These are phyloP conservation scores for Leccinum uliginosum DNA, from an alignment of 768 basidiomycete genomes.

Conservation along the genomic window DNA sequence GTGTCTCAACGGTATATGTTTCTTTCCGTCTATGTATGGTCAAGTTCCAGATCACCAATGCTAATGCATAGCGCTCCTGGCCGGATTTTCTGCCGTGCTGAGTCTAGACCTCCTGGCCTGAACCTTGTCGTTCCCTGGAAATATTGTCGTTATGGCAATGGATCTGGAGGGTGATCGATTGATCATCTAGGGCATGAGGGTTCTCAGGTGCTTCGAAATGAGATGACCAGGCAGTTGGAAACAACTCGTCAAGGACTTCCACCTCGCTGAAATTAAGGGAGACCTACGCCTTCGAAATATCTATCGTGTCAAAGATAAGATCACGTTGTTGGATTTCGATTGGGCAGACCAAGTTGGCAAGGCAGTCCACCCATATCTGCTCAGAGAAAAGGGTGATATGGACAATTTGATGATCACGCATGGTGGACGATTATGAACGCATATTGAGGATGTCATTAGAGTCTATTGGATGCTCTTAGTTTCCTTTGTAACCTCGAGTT, in stretches of 20 bases:
- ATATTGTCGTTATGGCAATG: not conserved
- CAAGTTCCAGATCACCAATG: not conserved
- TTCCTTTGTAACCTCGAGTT: too few species aligned
- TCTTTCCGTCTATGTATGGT: too few species aligned
- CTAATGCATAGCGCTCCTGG: too few species aligned
- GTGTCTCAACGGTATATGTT: not conserved
- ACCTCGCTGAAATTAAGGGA: not conserved
- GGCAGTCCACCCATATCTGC: not conserved
- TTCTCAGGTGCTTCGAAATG: not conserved
- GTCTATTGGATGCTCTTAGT: too few species aligned
- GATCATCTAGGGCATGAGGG: not conserved
- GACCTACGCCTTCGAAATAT: not conserved
- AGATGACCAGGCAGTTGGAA: not conserved
- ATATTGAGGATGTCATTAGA: not conserved
- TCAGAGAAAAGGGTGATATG: not conserved
- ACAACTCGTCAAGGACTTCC: not conserved
- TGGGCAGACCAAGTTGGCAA: not conserved
- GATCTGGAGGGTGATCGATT: not conserved
- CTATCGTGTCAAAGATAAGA: not conserved
- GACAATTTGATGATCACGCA: not conserved
- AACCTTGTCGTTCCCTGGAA: not conserved
- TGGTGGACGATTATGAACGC: not conserved
- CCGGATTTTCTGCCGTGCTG: too few species aligned
- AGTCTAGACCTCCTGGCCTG: not conserved
- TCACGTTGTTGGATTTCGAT: not conserved